phyloP scores from a whole-genome alignment of 2,329 filamentous ascomycete genomes.

The Penicillium sp. region DNA sequence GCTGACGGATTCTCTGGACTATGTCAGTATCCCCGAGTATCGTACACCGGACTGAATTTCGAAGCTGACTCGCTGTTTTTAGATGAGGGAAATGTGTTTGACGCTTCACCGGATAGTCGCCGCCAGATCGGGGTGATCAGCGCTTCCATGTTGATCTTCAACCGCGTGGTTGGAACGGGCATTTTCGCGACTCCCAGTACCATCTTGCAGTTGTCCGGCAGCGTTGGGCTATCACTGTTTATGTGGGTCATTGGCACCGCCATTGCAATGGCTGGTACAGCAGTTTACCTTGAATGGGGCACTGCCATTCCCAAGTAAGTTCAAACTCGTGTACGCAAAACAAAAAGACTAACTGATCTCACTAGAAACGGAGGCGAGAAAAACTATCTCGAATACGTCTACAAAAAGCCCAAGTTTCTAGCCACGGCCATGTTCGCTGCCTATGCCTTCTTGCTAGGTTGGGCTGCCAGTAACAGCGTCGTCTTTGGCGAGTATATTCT shows the following conservation, averaged over 20 bases:
- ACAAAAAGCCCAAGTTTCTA: slow-evolving; percentile 51
- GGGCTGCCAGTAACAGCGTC: slow-evolving; percentile 54
- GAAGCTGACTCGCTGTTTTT: not conserved
- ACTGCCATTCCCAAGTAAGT: slow-evolving; percentile 47
- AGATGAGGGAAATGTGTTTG: slow-evolving; percentile 40
- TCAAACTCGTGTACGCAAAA: not conserved
- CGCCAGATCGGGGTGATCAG: slow-evolving; percentile 43
- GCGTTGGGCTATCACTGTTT: slow-evolving; percentile 48
- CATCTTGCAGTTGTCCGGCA: slow-evolving; percentile 46
- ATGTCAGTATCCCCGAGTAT: slow-evolving; percentile 23
- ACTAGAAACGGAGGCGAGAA: slow-evolving; percentile 52
- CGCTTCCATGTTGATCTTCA: slow-evolving; percentile 50
- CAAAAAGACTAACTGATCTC: slow-evolving; percentile 11
- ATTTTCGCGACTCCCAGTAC: slow-evolving; percentile 51
- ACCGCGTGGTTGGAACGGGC: slow-evolving; percentile 50
- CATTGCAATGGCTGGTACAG: slow-evolving; percentile 47
- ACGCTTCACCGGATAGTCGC: slow-evolving; percentile 35
- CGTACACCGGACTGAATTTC: not conserved
- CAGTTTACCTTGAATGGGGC: slow-evolving; percentile 51
- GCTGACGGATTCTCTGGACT: slow-evolving; percentile 35
- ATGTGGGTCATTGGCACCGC: slow-evolving; percentile 51
- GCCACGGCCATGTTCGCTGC: slow-evolving; percentile 55
- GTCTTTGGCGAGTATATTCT: slow-evolving; percentile 54
- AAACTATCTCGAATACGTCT: slow-evolving; percentile 56
- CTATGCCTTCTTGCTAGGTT: slow-evolving; percentile 52